phyloP scores from a whole-genome alignment of 192 early-diverging fungal genomes.

The Mortierella antarctica region DNA sequence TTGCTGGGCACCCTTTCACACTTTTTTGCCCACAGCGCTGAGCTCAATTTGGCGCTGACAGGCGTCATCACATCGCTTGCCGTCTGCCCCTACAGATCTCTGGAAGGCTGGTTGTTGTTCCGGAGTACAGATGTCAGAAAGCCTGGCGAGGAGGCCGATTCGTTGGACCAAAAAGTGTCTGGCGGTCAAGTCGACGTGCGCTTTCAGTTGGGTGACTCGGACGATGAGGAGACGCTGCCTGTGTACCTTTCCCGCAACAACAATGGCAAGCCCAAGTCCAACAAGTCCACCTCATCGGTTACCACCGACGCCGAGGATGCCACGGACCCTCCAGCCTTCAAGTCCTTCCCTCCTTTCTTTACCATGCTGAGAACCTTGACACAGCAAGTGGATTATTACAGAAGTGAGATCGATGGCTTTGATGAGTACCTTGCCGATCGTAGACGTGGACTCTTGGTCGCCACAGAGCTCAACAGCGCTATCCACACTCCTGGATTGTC shows the following conservation, averaged over 20 bases:
- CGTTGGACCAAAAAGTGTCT: neutral
- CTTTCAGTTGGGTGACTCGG: conserved; percentile 36
- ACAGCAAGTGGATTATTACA: conserved; percentile 74
- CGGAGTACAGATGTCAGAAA: conserved; percentile 55
- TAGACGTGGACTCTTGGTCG: conserved; percentile 65
- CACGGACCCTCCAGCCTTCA: conserved; percentile 51
- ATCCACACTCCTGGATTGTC: conserved; percentile 46
- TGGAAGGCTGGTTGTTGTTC: conserved; percentile 79
- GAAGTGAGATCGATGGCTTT: conserved; percentile 67
- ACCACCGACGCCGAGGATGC: conserved; percentile 37
- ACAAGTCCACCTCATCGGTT: conserved; percentile 46
- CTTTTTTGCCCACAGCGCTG: conserved; percentile 89
- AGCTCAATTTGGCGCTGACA: conserved; percentile 92
- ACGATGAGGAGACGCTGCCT: conserved; percentile 54
- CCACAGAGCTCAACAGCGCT: conserved; percentile 56
- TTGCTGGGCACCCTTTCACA: conserved; percentile 74
- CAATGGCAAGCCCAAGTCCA: conserved; percentile 3
- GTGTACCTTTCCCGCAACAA: conserved; percentile 13
- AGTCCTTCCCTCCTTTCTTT: conserved; percentile 71
- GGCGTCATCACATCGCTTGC: conserved; percentile 89
- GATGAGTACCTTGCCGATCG: conserved; percentile 66
- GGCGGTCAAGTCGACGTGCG: conserved; percentile 1
- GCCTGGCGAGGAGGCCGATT: conserved; percentile 32
- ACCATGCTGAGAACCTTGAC: conserved; percentile 72
- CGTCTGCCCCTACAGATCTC: conserved; percentile 75